Evolutionary conservation across 257 asterid species (phyloP).

Genomic region (Solanum bukasovii): DNA sequence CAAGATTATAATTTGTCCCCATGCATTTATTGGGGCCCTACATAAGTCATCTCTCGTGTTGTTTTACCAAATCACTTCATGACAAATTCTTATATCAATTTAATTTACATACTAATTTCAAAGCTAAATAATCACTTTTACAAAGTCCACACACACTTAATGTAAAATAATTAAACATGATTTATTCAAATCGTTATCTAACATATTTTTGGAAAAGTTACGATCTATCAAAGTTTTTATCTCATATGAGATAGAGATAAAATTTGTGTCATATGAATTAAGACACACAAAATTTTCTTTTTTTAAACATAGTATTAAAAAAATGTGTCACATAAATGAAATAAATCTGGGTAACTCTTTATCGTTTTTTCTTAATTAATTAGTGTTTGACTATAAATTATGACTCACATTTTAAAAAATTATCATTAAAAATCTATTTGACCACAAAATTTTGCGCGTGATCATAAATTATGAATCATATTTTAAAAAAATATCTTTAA

Average conservation of each 20-base stretch:
- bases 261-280: neutral
- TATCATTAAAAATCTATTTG: neutral
- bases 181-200: neutral
- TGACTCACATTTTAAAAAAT: too few relatives aligned
- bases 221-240: neutral
- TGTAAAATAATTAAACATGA: neutral
- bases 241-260: neutral
- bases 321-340: neutral
- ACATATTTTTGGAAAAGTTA: neutral
- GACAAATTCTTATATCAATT: constrained; percentile 3
- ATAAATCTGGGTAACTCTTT: neutral
- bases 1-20: neutral
- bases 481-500: too few relatives aligned
- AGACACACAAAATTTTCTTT: neutral
- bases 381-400: neutral
- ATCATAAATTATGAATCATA: neutral
- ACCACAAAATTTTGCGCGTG: too few relatives aligned
- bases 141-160: neutral
- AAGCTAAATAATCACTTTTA: neutral
- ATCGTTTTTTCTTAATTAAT: neutral
- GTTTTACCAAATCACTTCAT: constrained; percentile 13
- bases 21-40: neutral
- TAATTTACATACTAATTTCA: neutral
- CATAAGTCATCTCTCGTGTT: neutral
- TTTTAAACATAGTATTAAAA: neutral